Evolutionary conservation across 495 filamentous ascomycete genomes (phyloP).

Genomic region (Parathielavia hyrcaniae): DNA sequence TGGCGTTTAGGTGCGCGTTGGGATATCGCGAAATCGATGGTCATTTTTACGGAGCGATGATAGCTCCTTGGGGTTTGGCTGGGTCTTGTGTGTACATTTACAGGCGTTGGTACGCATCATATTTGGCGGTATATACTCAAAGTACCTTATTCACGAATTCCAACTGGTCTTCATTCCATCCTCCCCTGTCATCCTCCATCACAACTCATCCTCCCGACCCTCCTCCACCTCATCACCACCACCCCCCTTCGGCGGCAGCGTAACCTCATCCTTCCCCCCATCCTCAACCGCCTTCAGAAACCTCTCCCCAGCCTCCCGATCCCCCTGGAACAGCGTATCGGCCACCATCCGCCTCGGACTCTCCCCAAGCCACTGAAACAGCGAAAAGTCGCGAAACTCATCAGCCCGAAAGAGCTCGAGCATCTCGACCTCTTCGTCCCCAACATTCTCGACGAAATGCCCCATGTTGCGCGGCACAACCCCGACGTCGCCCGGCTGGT

Average conservation of each 20-base stretch:
- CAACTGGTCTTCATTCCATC: neutral
- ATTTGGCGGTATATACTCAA: neutral
- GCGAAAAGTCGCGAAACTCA: constrained; percentile 55
- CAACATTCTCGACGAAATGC: constrained; percentile 58
- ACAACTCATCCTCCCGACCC: constrained; percentile 9
- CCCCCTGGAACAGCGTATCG: constrained; percentile 54
- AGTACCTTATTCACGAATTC: neutral
- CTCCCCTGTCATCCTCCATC: neutral
- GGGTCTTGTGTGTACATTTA: neutral
- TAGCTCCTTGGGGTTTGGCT: neutral
- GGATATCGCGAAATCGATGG: too few relatives aligned
- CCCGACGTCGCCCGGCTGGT: constrained; percentile 51
- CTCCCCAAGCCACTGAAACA: constrained; percentile 65
- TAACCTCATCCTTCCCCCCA: constrained; percentile 45
- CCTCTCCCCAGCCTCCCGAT: constrained; percentile 48
- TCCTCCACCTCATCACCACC: neutral
- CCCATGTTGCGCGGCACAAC: constrained; percentile 57
- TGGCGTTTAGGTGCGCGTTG: neutral
- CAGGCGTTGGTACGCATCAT: neutral
- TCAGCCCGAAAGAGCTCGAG: constrained; percentile 55
- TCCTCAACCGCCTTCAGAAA: constrained; percentile 52
- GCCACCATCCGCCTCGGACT: constrained; percentile 55
- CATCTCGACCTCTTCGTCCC: constrained; percentile 54
- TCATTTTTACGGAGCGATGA: neutral
- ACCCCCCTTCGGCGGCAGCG: constrained; percentile 13